Evolutionary conservation across 2,329 filamentous ascomycete genomes (phyloP).

Genomic region (Sarocladium oryzae): DNA sequence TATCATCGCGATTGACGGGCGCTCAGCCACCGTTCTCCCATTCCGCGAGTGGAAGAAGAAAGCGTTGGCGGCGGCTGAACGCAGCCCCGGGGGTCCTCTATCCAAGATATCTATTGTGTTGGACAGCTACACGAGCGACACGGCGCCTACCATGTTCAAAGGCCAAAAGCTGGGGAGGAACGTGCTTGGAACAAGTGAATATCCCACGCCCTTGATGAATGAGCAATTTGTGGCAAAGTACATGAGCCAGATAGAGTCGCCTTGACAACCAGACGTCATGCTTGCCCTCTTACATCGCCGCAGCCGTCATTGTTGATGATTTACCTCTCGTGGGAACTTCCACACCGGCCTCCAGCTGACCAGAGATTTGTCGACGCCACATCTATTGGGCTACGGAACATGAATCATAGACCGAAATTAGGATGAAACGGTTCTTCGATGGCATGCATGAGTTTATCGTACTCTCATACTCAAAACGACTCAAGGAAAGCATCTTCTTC

Average conservation of each 20-base stretch:
- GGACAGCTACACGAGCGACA: conserved; percentile 10
- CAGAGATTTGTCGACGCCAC: no score
- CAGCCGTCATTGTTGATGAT: no score
- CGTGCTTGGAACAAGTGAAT: conserved; percentile 8
- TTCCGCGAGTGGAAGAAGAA: conserved; percentile 10
- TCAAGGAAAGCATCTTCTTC: no score
- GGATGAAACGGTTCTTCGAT: no score
- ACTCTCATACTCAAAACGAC: no score
- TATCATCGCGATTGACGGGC: neutral
- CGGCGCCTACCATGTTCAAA: conserved; percentile 11
- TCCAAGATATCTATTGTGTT: conserved; percentile 11
- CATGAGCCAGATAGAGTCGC: conserved; percentile 2
- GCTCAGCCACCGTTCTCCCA: neutral
- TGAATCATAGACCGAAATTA: no score
- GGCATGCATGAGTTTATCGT: no score
- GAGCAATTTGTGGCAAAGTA: conserved; percentile 2
- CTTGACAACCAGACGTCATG: conserved; percentile 9
- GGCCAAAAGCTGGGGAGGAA: conserved; percentile 9
- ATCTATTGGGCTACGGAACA: no score
- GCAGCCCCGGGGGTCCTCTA: conserved; percentile 8
- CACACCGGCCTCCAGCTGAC: no score
- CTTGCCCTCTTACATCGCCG: no score
- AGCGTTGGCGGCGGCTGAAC: conserved; percentile 9
- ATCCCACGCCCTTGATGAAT: conserved; percentile 10
- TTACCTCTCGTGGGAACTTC: no score